Evolutionary conservation across 2,329 filamentous ascomycete genomes (phyloP).

Genomic region (Fusarium sp.): DNA sequence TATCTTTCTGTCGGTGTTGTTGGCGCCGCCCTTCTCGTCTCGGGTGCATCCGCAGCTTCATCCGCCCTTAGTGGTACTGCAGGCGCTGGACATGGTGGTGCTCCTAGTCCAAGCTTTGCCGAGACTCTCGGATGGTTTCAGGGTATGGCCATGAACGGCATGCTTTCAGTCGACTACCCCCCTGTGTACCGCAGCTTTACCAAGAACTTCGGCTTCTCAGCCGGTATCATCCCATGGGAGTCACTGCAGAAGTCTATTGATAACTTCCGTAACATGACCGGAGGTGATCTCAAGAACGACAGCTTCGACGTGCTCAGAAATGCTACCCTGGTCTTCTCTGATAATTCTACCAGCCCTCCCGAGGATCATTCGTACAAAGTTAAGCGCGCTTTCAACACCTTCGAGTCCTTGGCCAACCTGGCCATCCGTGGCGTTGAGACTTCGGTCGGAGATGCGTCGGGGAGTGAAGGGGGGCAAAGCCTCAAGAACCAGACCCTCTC

Average conservation of each 20-base stretch:
- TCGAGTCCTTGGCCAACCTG: slow-evolving; percentile 62
- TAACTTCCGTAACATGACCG: slow-evolving; percentile 79
- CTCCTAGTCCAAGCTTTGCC: slow-evolving; percentile 82
- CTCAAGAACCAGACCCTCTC: slow-evolving; percentile 53
- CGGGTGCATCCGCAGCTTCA: slow-evolving; percentile 75
- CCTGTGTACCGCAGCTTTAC: slow-evolving; percentile 87
- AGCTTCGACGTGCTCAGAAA: slow-evolving; percentile 80
- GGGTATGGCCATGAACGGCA: slow-evolving; percentile 92
- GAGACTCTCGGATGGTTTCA: slow-evolving; percentile 93
- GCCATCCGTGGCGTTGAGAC: slow-evolving; percentile 62
- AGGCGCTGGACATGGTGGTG: slow-evolving; percentile 63
- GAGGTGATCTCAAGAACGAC: slow-evolving; percentile 85
- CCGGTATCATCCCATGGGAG: slow-evolving; percentile 85
- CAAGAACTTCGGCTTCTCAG: slow-evolving; percentile 94
- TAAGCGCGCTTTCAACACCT: slow-evolving; percentile 63
- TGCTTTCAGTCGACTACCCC: slow-evolving; percentile 92
- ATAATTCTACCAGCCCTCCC: slow-evolving; percentile 61
- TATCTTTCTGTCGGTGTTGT: slow-evolving; percentile 87
- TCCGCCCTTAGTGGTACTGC: slow-evolving; percentile 64
- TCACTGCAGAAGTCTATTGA: slow-evolving; percentile 84
- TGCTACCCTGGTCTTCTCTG: slow-evolving; percentile 75
- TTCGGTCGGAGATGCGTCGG: slow-evolving; percentile 50
- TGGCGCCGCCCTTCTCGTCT: slow-evolving; percentile 80
- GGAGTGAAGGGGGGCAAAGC: slow-evolving; percentile 35
- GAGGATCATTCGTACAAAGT: slow-evolving; percentile 53